Evolutionary conservation across 2,329 filamentous ascomycete species (phyloP).

Genomic region (Nakataea oryzae): DNA sequence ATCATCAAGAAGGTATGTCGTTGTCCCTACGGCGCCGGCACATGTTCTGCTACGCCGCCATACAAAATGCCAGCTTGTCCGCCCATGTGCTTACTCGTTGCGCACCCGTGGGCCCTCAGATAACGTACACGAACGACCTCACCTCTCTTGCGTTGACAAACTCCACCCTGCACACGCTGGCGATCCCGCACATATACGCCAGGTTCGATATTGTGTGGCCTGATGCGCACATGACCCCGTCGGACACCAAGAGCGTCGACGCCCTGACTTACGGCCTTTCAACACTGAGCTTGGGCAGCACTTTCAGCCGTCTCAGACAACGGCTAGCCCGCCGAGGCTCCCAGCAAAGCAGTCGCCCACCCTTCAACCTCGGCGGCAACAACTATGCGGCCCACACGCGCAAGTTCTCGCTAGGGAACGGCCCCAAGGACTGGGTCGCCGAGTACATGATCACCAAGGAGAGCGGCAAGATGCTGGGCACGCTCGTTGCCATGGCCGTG

Average conservation of each 20-base stretch:
- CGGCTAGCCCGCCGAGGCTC: constrained; percentile 16
- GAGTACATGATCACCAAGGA: constrained; percentile 78
- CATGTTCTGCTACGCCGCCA: too few relatives aligned
- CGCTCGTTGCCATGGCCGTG: constrained; percentile 68
- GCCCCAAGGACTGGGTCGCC: constrained; percentile 65
- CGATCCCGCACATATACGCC: constrained; percentile 71
- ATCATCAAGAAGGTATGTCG: constrained; percentile 70
- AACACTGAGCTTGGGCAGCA: constrained; percentile 61
- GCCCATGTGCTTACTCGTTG: constrained; percentile 3
- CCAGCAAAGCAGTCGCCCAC: not conserved
- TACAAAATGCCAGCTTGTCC: not conserved
- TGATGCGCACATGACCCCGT: constrained; percentile 52
- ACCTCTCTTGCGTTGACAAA: constrained; percentile 69
- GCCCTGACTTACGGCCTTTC: constrained; percentile 74
- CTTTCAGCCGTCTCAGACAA: constrained; percentile 27
- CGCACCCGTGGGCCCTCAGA: constrained; percentile 32
- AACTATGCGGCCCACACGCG: constrained; percentile 69
- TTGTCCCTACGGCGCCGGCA: not conserved
- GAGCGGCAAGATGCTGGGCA: constrained; percentile 81
- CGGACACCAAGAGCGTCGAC: constrained; percentile 65
- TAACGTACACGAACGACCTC: constrained; percentile 73
- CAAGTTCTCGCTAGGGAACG: constrained; percentile 80
- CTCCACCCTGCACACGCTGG: constrained; percentile 64
- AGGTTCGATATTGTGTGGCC: constrained; percentile 87
- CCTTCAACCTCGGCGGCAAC: constrained; percentile 3